These are phyloP conservation scores for Neospermospora avenae DNA, from an alignment of 2,329 filamentous ascomycete genomes.

Conservation along the genomic window DNA sequence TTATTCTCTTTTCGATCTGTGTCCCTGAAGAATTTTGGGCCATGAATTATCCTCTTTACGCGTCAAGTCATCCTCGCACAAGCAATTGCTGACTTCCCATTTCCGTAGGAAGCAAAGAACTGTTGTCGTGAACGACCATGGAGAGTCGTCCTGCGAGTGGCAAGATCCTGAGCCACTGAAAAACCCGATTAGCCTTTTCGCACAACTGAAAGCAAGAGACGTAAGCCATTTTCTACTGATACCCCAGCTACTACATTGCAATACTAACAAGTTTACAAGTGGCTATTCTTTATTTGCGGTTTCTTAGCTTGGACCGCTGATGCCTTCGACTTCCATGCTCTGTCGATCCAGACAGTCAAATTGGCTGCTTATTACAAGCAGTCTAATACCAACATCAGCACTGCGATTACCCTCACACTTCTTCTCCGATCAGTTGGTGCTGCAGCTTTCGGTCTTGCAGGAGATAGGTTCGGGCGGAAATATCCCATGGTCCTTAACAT, in stretches of 20 bases:
- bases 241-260: neutral
- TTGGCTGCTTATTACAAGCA: slow-evolving; percentile 59
- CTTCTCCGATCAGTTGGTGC: slow-evolving; percentile 72
- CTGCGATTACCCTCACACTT: slow-evolving; percentile 43
- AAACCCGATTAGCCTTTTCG: slow-evolving; percentile 67
- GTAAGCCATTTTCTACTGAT: slow-evolving; percentile 2
- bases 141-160: slow-evolving; percentile 67
- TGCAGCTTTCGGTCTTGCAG: slow-evolving; percentile 69
- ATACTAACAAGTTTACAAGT: slow-evolving; percentile 35
- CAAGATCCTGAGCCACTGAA: slow-evolving; percentile 59
- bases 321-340: slow-evolving; percentile 77
- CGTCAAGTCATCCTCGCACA: too few relatives aligned
- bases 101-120: slow-evolving; percentile 60
- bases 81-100: too few relatives aligned
- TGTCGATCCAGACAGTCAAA: slow-evolving; percentile 74
- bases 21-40: too few relatives aligned
- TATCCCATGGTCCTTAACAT: slow-evolving; percentile 83
- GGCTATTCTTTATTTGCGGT: slow-evolving; percentile 62
- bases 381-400: slow-evolving; percentile 49
- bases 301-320: slow-evolving; percentile 27
- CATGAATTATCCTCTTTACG: too few relatives aligned
- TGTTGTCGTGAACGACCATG: slow-evolving; percentile 60
- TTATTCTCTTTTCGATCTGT: too few relatives aligned
- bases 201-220: slow-evolving; percentile 57
- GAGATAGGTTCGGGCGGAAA: slow-evolving; percentile 76